Base-by-base conservation (phyloP, 1,284 basidiomycete species). In the Papiliotrema terrestris region DNA sequence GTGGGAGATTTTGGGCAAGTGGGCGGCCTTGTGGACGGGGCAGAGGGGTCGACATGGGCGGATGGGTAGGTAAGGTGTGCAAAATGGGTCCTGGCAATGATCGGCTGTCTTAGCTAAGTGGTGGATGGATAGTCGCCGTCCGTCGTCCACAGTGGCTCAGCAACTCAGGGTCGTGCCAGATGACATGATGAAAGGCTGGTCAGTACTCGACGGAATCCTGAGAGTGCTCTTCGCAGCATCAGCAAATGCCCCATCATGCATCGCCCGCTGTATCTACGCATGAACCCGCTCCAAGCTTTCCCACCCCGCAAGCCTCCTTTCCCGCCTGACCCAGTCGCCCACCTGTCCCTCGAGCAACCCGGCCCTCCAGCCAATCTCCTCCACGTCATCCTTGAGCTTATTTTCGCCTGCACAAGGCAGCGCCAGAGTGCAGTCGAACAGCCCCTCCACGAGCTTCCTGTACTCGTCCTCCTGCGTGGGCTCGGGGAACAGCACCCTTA, bases 311-410 rank as follows among this genome's bases (percentile, higher is more conserved):
- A 49, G 26, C 49, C 59, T 56, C 38, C 37, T 43, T 45, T 67
- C 59, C 39, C 36, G 58, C 45, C 46, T 59, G 1, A 63, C 63
- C 63, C 63, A 67, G 1, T 56, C 55, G 15, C 55, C 51, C 20
- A 67, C 19, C 2, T 58, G 56, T 3, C 45, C 53, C 49, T 60
- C 49, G 4, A 56, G 56, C n/a, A 45, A 36, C 41, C 53, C 52
- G 2, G 47, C 58, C 38, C 55, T 60, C 54, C 58, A 59, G 3
- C 59, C 55, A n/a, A 67, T 51, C 42, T 63, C 57, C 14, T 56
- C 55, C 6, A 61, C 35, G 2, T 56, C 59, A 4, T 25, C 38
- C 20, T 23, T 45, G 8, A 60, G 26, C 5, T 47, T 45, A 6
- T 42, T 17, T 8, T 55, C 42, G 19, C 39, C 44, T 29, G 22